Conservation (phyloP, 495 filamentous ascomycete genomes). For the Lichina pygmaea region DNA sequence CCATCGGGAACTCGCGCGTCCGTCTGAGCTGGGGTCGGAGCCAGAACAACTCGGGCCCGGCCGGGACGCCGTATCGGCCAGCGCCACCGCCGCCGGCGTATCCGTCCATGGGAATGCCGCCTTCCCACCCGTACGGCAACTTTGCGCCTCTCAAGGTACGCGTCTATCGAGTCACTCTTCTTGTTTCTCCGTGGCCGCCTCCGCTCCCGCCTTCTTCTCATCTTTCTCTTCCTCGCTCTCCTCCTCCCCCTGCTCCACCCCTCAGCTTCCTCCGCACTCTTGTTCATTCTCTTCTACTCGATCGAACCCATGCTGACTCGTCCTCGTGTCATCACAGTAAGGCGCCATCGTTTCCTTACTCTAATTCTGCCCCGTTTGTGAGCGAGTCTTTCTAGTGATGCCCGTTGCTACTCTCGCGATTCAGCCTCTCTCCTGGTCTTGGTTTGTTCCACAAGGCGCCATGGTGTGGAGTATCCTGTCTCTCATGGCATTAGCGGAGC, state of each 20-base stretch:
- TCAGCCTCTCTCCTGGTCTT: too few relatives aligned
- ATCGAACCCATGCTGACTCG: too few relatives aligned
- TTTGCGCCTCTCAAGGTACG: constrained; percentile 55
- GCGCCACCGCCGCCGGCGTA: constrained; percentile 77
- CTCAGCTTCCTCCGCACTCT: neutral
- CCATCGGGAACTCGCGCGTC: constrained; percentile 95
- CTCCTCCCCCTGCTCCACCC: too few relatives aligned
- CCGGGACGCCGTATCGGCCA: constrained; percentile 89
- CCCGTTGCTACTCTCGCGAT: too few relatives aligned
- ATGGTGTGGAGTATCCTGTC: too few relatives aligned
- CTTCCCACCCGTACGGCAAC: constrained; percentile 42
- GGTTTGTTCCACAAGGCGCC: too few relatives aligned
- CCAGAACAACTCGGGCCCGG: constrained; percentile 96
- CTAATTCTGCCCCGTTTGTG: too few relatives aligned
- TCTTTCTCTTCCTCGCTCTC: neutral
- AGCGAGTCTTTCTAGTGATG: too few relatives aligned
- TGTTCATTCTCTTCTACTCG: too few relatives aligned
- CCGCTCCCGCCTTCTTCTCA: neutral
- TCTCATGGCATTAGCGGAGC: too few relatives aligned
- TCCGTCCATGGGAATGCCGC: constrained; percentile 65
- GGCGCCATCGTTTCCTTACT: too few relatives aligned
- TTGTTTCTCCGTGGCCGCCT: neutral
- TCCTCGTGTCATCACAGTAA: too few relatives aligned
- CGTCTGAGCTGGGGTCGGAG: constrained; percentile 91
- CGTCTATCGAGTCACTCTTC: constrained; percentile 5